Conservation (phyloP, 1,139 yeast genomes). For the Zhuliangozyma parablackwelliae region DNA sequence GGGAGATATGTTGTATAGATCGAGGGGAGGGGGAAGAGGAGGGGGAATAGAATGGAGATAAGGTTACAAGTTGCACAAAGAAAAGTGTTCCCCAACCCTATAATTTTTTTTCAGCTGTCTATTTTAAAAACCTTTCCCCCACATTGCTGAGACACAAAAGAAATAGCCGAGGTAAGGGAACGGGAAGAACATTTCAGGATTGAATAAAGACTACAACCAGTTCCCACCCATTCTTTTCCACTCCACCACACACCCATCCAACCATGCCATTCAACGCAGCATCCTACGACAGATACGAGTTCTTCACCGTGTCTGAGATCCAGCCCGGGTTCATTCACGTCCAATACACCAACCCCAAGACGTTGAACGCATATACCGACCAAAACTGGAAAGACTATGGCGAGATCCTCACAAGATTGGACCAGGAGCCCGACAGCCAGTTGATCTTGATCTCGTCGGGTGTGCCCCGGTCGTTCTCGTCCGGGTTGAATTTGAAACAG, state of each 20-base stretch:
- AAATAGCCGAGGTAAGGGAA: too few species aligned
- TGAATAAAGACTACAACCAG: background rate
- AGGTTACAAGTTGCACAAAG: too few species aligned
- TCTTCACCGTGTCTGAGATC: conserved; percentile 36
- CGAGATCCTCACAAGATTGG: conserved; percentile 45
- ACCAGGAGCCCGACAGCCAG: conserved; percentile 41
- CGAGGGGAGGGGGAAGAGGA: too few species aligned
- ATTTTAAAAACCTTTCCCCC: too few species aligned
- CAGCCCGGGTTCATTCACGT: conserved; percentile 54
- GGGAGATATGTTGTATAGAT: conserved; percentile 38
- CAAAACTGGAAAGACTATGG: conserved; percentile 54
- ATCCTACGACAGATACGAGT: conserved; percentile 29
- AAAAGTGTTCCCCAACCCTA: too few species aligned
- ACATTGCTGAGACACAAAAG: too few species aligned
- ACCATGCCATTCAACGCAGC: conserved; percentile 21
- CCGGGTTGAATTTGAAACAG: conserved; percentile 61
- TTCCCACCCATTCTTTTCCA: background rate
- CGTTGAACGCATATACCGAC: conserved; percentile 56
- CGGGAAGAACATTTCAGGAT: too few species aligned
- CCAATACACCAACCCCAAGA: conserved; percentile 59
- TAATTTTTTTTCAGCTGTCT: too few species aligned
- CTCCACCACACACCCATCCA: background rate
- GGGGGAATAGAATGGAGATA: too few species aligned
- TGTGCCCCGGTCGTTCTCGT: conserved; percentile 52
- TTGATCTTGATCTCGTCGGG: conserved; percentile 56